A percentile compares a stretch with the other conserved stretches of the same genome.
Evolutionary conservation across 2,329 filamentous ascomycete species (phyloP).

Genomic region (Penicillium sp.): DNA sequence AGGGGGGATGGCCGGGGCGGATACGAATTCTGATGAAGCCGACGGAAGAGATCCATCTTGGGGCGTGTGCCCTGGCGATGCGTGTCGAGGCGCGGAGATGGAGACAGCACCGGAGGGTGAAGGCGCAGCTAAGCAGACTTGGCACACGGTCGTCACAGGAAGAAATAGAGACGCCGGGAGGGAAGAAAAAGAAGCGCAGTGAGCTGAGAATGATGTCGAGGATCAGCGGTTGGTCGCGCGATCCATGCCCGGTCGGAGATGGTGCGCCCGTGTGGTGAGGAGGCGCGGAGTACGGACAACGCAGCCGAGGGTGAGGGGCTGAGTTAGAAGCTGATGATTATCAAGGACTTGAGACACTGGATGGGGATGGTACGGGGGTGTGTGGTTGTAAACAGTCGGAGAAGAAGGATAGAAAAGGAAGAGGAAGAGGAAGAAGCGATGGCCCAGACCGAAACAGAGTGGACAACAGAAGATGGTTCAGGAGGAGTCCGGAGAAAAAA

Average conservation of each 20-base stretch:
- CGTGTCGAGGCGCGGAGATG: neutral
- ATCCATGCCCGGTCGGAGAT: conserved; percentile 28
- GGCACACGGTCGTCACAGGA: neutral
- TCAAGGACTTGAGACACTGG: neutral
- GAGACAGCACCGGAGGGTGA: too few species aligned
- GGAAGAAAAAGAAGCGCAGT: conserved; percentile 3
- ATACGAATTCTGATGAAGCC: conserved; percentile 36
- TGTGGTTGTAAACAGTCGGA: neutral
- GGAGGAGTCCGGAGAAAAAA: conserved; percentile 28
- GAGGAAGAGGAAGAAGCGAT: conserved; percentile 9
- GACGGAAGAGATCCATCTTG: conserved; percentile 39
- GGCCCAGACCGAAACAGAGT: conserved; percentile 10
- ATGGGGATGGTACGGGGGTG: neutral
- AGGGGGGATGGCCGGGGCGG: conserved; percentile 43
- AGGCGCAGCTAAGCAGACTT: neutral
- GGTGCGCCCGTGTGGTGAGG: conserved; percentile 22
- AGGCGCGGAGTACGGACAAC: conserved; percentile 18
- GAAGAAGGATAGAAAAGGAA: neutral
- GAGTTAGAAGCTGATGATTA: neutral
- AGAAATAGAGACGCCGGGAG: conserved; percentile 1
- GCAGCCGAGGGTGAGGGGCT: conserved; percentile 8
- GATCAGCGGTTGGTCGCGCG: conserved; percentile 34
- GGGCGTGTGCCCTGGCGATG: conserved; percentile 7
- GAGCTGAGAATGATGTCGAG: conserved; percentile 6
- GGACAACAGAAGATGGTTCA: conserved; percentile 17